Base-by-base conservation (phyloP, 495 filamentous ascomycete species). In the Xylaria nigripes region DNA sequence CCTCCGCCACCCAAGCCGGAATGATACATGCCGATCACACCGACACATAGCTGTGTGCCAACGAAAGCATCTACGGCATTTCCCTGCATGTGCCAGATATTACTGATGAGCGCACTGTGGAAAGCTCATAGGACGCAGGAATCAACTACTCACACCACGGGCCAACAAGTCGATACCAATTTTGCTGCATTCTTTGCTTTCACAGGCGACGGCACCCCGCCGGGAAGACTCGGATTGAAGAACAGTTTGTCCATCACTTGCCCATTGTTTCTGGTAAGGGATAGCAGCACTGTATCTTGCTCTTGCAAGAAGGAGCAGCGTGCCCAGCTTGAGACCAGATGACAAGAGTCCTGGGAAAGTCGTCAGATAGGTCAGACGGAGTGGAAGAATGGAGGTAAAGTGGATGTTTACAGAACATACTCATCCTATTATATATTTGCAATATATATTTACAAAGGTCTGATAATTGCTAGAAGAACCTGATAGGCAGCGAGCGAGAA, bases 1-100 rank as follows among this genome's bases (percentile, higher is more conserved):
- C 90, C 90, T n/a, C 90, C 90, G 4, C 90, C 90, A 3, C 89
- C 89, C 32, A 95, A 83, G 5, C 89, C 89, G 25, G 85, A 88
- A 68, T 95, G 89, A 57, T 92, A 89, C 87, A 93, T 92, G 79
- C 86, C 85, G 50, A 86, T 77, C 6, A 88, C 85, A 2, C 87
- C 87, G 21, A 90, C 79, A 43, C 87, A 91, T 42, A 90, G 74
- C 40, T 82, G 80, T 0, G 86, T 86, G 6, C 85, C 83, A 23
- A 90, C 76, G 61, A 86, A 71, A 48, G 86, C 86, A 70, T 90
- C 86, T 18, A 86, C 85, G 43, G 86, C 86, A 68, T 88, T 87
- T 23, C 86, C 85, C 61, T 76, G 55, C 18, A 13, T 32, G 13
- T 9, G 8, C 21, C 2, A 9, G 15, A 16, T 18, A 56, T 25